Conservation (phyloP, 345 rosid species). For the Pistacia vera region DNA sequence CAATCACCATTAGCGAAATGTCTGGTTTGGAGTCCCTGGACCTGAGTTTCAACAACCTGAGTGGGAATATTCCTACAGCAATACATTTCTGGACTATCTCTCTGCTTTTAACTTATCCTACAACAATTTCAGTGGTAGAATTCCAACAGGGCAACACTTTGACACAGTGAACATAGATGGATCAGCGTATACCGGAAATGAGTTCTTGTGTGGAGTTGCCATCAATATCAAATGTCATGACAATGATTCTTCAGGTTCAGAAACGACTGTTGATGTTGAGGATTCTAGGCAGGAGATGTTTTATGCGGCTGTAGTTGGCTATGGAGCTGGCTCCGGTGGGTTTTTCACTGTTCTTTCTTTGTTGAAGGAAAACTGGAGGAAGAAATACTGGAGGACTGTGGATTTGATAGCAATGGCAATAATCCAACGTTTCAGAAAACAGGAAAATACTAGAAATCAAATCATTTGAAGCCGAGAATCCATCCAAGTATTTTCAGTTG, state of each 20-base stretch:
- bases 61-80: background rate
- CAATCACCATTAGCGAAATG: background rate
- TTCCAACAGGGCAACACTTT: slow-evolving; percentile 7
- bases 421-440: background rate
- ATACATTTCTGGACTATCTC: background rate
- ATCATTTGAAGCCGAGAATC: too few relatives aligned
- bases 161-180: slow-evolving; percentile 31
- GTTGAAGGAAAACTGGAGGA: slow-evolving; percentile 18
- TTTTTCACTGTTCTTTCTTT: slow-evolving; percentile 16
- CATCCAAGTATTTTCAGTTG: too few relatives aligned
- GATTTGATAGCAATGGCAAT: slow-evolving; percentile 7
- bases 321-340: slow-evolving; percentile 25
- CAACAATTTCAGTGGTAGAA: slow-evolving; percentile 6
- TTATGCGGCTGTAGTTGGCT: slow-evolving; percentile 18
- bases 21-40: background rate
- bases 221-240: slow-evolving; percentile 8
- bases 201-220: slow-evolving; percentile 25
- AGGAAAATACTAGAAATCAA: background rate
- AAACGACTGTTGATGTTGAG: background rate
- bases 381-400: slow-evolving; percentile 16
- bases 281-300: slow-evolving; percentile 1
- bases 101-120: background rate
- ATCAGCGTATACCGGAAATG: slow-evolving; percentile 19
- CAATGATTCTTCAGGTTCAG: background rate
- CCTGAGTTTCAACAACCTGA: background rate